Base-by-base conservation (phyloP, 2,329 filamentous ascomycete genomes). In the Beauveria medogensis region DNA sequence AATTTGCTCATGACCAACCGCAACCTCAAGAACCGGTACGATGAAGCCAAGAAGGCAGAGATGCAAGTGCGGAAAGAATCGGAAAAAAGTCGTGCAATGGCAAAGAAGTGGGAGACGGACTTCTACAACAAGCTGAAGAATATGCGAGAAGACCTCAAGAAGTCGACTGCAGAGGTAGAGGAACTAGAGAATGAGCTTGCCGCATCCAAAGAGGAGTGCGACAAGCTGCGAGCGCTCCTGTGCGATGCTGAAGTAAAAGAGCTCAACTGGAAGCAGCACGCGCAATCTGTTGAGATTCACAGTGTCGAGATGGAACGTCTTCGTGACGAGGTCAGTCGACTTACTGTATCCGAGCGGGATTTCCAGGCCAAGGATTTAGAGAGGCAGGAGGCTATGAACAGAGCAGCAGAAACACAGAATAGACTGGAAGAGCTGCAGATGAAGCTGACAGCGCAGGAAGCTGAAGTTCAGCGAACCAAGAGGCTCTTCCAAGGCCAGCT, bases 1-100 rank as follows among this genome's bases (percentile, higher is more conserved):
- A 91, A 92, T 58, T 75, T 94, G 3, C 84, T 93, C 64, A 88
- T 91, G 67, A 86, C 82, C 20, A 93, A 92, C 69, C 85, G 89
- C 20, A 85, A 84, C 22, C 75, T 93, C 34, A 90, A 88, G 70
- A 84, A 84, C 59, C 87, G 89, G 58, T 80, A 91, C 9, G 85
- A 89, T 60, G 89, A 91, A 60, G 86, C 88, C 2, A 90, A 89
- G 67, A 85, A 87, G 66, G 77, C 82, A 2, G 88, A 90, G 71
- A 78, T 83, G 63, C 86, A 89, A 68, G 81, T 88, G 55, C 87
- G 86, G 67, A 88, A 85, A 64, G 89, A 92, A 67, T 86, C 84
- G 0, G 84, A 90, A 63, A 88, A 85, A 66, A 87, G 87, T 50
- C 84, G 89, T 40, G 85, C 82, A 44, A 82, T 92, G 66, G 82